Evolutionary conservation across 768 basidiomycete species (phyloP).

Genomic region (Leccinum arenicola): DNA sequence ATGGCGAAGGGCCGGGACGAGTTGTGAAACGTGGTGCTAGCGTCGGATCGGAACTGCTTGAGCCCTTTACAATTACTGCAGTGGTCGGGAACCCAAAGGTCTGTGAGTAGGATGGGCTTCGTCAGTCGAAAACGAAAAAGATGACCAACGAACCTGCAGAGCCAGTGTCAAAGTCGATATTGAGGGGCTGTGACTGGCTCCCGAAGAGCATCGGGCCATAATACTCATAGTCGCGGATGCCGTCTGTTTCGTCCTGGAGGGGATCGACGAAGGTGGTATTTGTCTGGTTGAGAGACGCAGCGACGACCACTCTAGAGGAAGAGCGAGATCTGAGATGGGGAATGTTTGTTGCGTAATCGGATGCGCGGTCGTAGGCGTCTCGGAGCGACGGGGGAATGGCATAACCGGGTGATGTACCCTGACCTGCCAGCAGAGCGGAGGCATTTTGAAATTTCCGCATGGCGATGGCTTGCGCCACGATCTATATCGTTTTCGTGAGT

Average conservation of each 20-base stretch:
- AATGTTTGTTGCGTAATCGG: conserved; percentile 18
- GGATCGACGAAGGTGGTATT: conserved; percentile 16
- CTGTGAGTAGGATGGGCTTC: conserved; percentile 28
- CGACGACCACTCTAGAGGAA: neutral
- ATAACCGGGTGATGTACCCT: conserved; percentile 6
- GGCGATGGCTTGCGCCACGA: conserved; percentile 12
- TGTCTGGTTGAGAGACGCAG: neutral
- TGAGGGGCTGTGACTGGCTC: conserved; percentile 48
- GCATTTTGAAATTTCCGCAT: conserved; percentile 19
- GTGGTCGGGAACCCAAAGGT: conserved; percentile 53
- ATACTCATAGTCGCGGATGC: conserved; percentile 44
- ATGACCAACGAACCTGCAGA: conserved; percentile 30
- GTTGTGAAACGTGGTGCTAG: conserved; percentile 42
- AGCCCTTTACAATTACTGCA: conserved; percentile 39
- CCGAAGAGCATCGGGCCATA: conserved; percentile 48
- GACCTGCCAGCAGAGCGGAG: conserved; percentile 11
- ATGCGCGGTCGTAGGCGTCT: conserved; percentile 16
- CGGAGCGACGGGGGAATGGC: conserved; percentile 13
- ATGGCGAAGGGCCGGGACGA: conserved; percentile 35
- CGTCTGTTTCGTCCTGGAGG: conserved; percentile 40
- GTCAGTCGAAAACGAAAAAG: neutral
- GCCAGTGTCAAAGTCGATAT: conserved; percentile 67
- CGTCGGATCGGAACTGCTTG: conserved; percentile 35
- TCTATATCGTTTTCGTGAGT: conserved; percentile 9
- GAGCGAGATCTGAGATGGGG: neutral